phyloP scores from a whole-genome alignment of 805 yeast species.

The Scheffersomyces amazonensis region DNA sequence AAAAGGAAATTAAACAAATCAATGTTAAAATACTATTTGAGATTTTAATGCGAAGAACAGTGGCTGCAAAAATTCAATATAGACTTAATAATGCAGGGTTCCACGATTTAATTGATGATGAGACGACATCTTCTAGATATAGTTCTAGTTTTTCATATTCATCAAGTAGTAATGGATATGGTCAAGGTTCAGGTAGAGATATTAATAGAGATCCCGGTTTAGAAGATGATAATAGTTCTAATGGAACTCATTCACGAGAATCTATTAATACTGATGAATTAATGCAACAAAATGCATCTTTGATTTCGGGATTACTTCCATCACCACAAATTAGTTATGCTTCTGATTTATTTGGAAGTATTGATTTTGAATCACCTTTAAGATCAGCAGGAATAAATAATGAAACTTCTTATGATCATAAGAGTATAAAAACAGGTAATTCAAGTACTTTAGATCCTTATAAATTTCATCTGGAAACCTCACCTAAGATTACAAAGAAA shows the following conservation, averaged over 20 bases:
- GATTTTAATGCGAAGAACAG: conserved; percentile 35
- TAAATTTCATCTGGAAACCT: not conserved
- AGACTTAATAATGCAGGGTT: conserved; percentile 21
- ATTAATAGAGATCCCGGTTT: not conserved
- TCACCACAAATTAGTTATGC: conserved; percentile 37
- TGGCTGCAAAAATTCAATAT: conserved; percentile 40
- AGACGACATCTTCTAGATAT: not conserved
- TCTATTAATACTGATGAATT: conserved; percentile 26
- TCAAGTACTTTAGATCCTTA: not conserved
- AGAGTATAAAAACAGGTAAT: not conserved
- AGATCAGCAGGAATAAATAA: not conserved
- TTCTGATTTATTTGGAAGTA: conserved; percentile 24
- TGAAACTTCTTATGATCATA: not conserved
- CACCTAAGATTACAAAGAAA: not conserved
- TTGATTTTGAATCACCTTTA: conserved; percentile 6
- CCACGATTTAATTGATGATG: not conserved
- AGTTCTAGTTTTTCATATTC: conserved; percentile 1
- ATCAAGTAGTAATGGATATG: conserved; percentile 1
- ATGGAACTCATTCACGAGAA: conserved; percentile 13
- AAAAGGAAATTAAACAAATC: conserved; percentile 23
- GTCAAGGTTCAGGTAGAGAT: not conserved
- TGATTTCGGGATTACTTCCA: conserved; percentile 32
- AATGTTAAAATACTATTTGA: conserved; percentile 33
- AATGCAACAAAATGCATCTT: conserved; percentile 28
- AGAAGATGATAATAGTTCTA: conserved; percentile 9